phyloP scores from a whole-genome alignment of 2,329 filamentous ascomycete species.

The Tetracladium maxilliforme region DNA sequence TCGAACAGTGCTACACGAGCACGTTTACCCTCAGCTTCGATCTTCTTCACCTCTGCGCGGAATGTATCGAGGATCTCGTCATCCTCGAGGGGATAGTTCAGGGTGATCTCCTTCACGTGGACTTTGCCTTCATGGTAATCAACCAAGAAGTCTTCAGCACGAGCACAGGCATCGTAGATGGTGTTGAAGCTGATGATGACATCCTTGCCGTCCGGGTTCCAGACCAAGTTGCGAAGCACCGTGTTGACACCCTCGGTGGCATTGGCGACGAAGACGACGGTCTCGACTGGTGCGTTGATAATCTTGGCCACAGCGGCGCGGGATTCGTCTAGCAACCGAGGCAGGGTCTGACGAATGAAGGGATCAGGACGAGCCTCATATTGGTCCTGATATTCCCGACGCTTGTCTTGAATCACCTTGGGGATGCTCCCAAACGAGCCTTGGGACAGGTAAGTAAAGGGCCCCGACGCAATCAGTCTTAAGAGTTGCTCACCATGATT shows the following conservation, averaged over 20 bases:
- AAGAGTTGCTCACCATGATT: slow-evolving; percentile 15
- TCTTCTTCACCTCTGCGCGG: slow-evolving; percentile 34
- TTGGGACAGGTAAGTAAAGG: slow-evolving; percentile 3
- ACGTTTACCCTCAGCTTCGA: slow-evolving; percentile 39
- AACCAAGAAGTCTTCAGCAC: slow-evolving; percentile 55
- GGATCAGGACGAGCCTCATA: slow-evolving; percentile 56
- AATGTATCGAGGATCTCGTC: slow-evolving; percentile 49
- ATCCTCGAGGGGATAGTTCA: slow-evolving; percentile 58
- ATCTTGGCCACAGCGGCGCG: slow-evolving; percentile 49
- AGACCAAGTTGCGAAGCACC: slow-evolving; percentile 61
- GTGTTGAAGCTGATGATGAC: slow-evolving; percentile 68
- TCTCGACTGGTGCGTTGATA: slow-evolving; percentile 49
- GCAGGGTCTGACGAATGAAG: slow-evolving; percentile 60
- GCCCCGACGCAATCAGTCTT: neutral
- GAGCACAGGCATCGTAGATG: slow-evolving; percentile 66
- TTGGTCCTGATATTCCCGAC: slow-evolving; percentile 49
- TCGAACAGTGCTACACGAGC: slow-evolving; percentile 65
- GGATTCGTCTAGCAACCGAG: slow-evolving; percentile 44
- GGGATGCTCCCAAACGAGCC: slow-evolving; percentile 76
- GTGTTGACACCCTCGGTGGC: slow-evolving; percentile 68
- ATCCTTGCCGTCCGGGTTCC: slow-evolving; percentile 44
- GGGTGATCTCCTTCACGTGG: slow-evolving; percentile 34
- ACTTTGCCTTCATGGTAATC: slow-evolving; percentile 41
- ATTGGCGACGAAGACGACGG: slow-evolving; percentile 67
- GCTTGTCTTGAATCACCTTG: slow-evolving; percentile 37